Evolutionary conservation across 257 asterid species (phyloP).

Genomic region (Solanum gandarillasii): DNA sequence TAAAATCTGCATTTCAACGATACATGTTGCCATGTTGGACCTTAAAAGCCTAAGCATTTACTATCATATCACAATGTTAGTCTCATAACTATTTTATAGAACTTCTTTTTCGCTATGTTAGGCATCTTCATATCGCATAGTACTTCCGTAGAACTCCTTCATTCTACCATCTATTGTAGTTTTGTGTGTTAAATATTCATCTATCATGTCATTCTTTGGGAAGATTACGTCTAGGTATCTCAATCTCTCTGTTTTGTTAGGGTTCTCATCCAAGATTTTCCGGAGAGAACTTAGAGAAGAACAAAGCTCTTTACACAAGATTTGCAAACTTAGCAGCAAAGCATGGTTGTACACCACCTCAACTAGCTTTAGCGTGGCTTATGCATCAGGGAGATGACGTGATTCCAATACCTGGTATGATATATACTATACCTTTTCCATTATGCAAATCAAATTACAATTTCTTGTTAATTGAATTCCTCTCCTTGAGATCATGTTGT

Average conservation of each 20-base stretch:
- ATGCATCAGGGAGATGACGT: constrained; percentile 39
- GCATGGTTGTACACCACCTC: constrained; percentile 34
- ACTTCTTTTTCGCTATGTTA: neutral
- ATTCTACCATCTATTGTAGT: neutral
- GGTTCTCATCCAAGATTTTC: constrained; percentile 22
- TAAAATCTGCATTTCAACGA: neutral
- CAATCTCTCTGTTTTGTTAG: neutral
- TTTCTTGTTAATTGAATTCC: neutral
- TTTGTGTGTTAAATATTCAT: neutral
- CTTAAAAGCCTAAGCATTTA: neutral
- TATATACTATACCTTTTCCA: neutral
- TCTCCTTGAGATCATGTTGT: neutral
- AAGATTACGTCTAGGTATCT: neutral
- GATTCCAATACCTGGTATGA: constrained; percentile 41
- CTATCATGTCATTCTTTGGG: neutral
- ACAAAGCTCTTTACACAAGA: constrained; percentile 24
- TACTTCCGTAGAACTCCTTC: neutral
- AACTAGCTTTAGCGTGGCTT: constrained; percentile 50
- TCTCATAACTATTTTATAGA: neutral
- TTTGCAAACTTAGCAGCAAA: constrained; percentile 26
- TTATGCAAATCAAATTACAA: neutral
- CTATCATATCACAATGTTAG: neutral
- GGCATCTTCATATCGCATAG: neutral
- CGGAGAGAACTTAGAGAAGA: constrained; percentile 32
- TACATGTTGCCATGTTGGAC: neutral